Percentiles rank a stretch among this genome's conserved stretches.
These are phyloP conservation scores for Candida ascalaphidarum DNA, from an alignment of 805 yeast species.

Conservation along the genomic window DNA sequence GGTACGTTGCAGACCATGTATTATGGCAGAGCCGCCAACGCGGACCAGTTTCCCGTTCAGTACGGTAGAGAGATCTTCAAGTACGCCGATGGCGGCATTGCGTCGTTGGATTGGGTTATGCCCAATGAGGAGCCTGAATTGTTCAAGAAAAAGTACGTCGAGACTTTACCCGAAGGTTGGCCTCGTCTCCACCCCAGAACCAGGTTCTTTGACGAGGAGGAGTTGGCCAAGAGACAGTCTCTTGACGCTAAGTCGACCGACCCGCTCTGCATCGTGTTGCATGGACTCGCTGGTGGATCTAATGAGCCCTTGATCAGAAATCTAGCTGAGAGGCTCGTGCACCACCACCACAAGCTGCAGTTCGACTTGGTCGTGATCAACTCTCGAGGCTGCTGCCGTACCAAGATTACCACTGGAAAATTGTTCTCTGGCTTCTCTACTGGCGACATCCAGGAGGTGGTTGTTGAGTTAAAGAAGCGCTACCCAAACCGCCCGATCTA, in stretches of 20 bases:
- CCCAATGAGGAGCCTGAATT: conserved; percentile 21
- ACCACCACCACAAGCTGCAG: conserved; percentile 10
- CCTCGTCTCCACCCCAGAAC: conserved; percentile 42
- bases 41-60: conserved; percentile 45
- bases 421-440: conserved; percentile 68
- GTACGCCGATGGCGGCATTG: conserved; percentile 60
- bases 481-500: conserved; percentile 59
- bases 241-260: conserved; percentile 15
- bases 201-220: conserved; percentile 41
- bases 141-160: conserved; percentile 14
- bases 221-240: conserved; percentile 20
- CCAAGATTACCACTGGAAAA: conserved; percentile 59
- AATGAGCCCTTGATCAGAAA: conserved; percentile 70
- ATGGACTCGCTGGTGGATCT: conserved; percentile 84
- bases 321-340: conserved; percentile 34
- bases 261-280: conserved; percentile 60
- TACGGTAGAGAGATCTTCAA: conserved; percentile 65
- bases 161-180: conserved; percentile 26
- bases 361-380: conserved; percentile 68
- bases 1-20: conserved; percentile 76
- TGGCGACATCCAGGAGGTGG: conserved; percentile 53
- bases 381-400: conserved; percentile 69
- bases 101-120: conserved; percentile 69
- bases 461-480: conserved; percentile 38
- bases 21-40: conserved; percentile 47